Evolutionary conservation across 768 basidiomycete species (phyloP).

Genomic region (Tylopilus rubrobrunneus): DNA sequence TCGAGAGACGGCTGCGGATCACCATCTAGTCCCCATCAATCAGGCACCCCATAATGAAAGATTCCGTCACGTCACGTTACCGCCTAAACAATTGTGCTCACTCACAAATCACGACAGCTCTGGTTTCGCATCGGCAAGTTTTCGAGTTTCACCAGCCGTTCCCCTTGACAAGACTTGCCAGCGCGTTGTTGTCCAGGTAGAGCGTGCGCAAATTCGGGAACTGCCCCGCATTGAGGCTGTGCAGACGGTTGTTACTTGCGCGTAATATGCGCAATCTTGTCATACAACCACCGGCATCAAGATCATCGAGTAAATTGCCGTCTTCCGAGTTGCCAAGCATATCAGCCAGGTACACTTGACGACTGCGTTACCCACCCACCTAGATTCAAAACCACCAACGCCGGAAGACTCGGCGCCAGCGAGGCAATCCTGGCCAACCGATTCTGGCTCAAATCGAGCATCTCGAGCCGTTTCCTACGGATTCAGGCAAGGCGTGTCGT

Average conservation of each 20-base stretch:
- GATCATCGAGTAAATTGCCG: conserved; percentile 57
- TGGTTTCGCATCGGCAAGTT: conserved; percentile 92
- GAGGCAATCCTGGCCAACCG: conserved; percentile 54
- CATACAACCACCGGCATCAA: conserved; percentile 57
- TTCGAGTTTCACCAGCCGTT: conserved; percentile 69
- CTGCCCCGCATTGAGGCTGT: conserved; percentile 55
- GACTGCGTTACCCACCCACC: conserved; percentile 52
- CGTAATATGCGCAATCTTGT: conserved; percentile 78
- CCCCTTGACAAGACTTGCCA: conserved; percentile 50
- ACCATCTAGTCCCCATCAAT: conserved; percentile 32
- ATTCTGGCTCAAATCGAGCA: conserved; percentile 80
- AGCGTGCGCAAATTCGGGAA: conserved; percentile 80
- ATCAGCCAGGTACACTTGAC: conserved; percentile 17
- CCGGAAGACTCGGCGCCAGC: conserved; percentile 52
- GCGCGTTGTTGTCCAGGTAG: conserved; percentile 84
- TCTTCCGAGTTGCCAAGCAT: conserved; percentile 43
- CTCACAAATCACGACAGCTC: conserved; percentile 69
- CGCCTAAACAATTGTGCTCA: conserved; percentile 25
- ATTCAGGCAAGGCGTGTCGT: conserved; percentile 6
- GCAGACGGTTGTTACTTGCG: conserved; percentile 76
- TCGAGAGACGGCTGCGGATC: conserved; percentile 39
- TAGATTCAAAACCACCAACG: conserved; percentile 71
- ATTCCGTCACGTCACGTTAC: conserved; percentile 34
- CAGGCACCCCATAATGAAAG: conserved; percentile 36
- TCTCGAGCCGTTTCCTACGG: conserved; percentile 61